Evolutionary conservation across 345 rosid genomes (phyloP), one percentile per base, ranked within the genome.

Genomic region (Citrus maxima): DNA sequence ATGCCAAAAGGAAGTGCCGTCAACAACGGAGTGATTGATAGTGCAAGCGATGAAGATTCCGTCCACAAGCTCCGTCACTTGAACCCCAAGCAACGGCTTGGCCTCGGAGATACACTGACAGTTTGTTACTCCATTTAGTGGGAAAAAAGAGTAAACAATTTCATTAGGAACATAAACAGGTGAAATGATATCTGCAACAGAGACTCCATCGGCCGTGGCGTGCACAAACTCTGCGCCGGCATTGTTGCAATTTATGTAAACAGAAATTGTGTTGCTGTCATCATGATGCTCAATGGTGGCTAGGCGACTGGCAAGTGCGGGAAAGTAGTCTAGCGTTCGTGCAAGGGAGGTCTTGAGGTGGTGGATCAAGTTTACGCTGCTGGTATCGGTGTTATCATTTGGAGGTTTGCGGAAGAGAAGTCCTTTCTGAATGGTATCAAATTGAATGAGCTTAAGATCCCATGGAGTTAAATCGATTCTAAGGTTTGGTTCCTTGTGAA

Each of bases 221-320:
- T 85, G 89, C 68, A 80, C 80, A 77, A 88, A 84, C 65, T 82
- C 81, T 32, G 83, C 83, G 5, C 91, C 91, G 22, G 87, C 77
- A n/a, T 79, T 77, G 72, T 85, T 87, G 30, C 83, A 81, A 66
- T 32, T 82, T 49, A 88, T 85, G 83, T 68, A 82, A 51, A 76
- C 84, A 21, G 91, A 89, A 40, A 64, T 61, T 0, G 86, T 82
- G 35, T 77, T 42, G 16, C 16, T 83, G 0, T 78, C 67, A 32
- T 10, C 14, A 42, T 10, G 49, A 42, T 86, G 72, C 2, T 40
- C 7, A 21, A 24, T 10, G 37, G 65, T 77, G 8, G 86, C 86
- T 18, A 87, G 79, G 72, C 88, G 86, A 71, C 88, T 88, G 4
- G 89, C 84, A 4, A 86, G 72, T 24, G 88, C 86, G 18, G 79